Evolutionary conservation across 495 filamentous ascomycete species (phyloP).

Genomic region (Aspergillus affinis): DNA sequence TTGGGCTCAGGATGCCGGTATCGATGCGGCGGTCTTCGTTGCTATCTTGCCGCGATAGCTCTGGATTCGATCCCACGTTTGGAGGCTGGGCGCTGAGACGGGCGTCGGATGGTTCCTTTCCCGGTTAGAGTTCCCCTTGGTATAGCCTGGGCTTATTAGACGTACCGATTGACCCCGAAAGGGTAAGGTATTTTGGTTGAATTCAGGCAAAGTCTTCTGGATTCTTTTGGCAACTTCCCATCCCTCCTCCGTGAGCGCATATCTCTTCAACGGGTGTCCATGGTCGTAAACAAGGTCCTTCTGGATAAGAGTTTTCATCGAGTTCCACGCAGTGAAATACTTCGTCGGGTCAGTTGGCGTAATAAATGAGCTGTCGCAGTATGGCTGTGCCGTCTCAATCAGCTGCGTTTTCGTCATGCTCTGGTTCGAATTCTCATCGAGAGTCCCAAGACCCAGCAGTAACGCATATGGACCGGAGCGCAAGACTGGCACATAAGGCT

Average conservation of each 20-base stretch:
- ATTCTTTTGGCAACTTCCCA: constrained; percentile 76
- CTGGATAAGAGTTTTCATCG: constrained; percentile 73
- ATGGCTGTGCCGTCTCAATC: constrained; percentile 67
- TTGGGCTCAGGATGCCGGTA: background rate
- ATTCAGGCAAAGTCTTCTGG: constrained; percentile 43
- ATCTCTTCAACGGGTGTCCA: constrained; percentile 67
- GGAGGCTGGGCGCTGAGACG: background rate
- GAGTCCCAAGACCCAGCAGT: constrained; percentile 62
- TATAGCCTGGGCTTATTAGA: background rate
- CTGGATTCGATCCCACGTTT: background rate
- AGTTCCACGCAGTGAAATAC: constrained; percentile 81
- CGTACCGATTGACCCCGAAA: constrained; percentile 23
- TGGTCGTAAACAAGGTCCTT: constrained; percentile 76
- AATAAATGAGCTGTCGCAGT: constrained; percentile 75
- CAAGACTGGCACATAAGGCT: constrained; percentile 68
- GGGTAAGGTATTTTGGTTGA: constrained; percentile 19
- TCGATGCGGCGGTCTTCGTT: constrained; percentile 9
- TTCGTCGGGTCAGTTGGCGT: constrained; percentile 64
- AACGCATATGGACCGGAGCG: constrained; percentile 76
- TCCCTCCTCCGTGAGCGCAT: constrained; percentile 73
- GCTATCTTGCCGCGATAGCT: constrained; percentile 3
- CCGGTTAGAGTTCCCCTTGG: constrained; percentile 4
- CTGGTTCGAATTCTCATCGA: constrained; percentile 52
- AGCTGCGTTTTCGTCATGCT: constrained; percentile 68
- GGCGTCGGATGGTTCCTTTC: constrained; percentile 3